These are phyloP conservation scores for Saitozyma podzolica DNA, from an alignment of 768 basidiomycete genomes.

Conservation along the genomic window DNA sequence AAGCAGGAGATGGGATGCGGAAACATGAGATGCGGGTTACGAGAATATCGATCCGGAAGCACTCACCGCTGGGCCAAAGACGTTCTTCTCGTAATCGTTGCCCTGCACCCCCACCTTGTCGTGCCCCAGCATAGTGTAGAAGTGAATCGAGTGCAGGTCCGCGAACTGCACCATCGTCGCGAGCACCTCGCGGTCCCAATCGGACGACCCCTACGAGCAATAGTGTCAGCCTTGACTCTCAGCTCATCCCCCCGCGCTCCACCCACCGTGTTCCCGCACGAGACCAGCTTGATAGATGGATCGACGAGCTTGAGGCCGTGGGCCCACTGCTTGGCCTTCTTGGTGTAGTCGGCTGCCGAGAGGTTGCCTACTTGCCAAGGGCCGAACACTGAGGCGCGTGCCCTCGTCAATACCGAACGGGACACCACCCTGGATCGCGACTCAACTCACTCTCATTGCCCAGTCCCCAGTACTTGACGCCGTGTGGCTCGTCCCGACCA, in stretches of 20 bases:
- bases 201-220: conserved; percentile 12
- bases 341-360: conserved; percentile 61
- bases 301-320: conserved; percentile 64
- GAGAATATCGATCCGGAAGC: background rate
- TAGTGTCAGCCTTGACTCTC: background rate
- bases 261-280: conserved; percentile 56
- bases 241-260: too few relatives aligned
- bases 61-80: conserved; percentile 59
- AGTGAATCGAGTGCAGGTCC: conserved; percentile 58
- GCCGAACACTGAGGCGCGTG: conserved; percentile 42
- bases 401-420: background rate
- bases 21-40: too few relatives aligned
- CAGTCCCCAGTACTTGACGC: conserved; percentile 56
- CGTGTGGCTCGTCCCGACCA: conserved; percentile 62
- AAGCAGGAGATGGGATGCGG: too few relatives aligned
- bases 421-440: background rate
- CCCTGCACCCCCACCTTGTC: conserved; percentile 33
- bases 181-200: conserved; percentile 55
- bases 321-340: conserved; percentile 64
- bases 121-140: conserved; percentile 49
- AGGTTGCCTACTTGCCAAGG: conserved; percentile 61
- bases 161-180: conserved; percentile 50
- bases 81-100: conserved; percentile 58
- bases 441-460: conserved; percentile 60
- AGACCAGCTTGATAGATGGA: conserved; percentile 60